Conservation (phyloP, 2,329 filamentous ascomycete genomes). For the Ophiostoma sp. region DNA sequence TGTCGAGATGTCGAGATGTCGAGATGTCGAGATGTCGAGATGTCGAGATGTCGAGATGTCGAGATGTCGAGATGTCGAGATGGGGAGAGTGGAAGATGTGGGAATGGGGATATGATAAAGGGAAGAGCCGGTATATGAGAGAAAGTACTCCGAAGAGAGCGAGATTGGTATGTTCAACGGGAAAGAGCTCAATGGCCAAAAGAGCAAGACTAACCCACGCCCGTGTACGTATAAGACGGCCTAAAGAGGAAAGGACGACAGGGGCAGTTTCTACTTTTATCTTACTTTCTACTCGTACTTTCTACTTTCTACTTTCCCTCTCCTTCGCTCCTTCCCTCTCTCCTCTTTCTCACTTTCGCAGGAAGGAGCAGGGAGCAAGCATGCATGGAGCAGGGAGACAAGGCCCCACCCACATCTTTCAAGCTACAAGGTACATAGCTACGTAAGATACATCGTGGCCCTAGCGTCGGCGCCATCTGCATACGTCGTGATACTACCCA, state of each 20-base stretch:
- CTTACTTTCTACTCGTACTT: too few species aligned
- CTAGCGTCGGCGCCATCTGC: slow-evolving; percentile 15
- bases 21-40: not conserved
- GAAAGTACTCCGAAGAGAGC: not conserved
- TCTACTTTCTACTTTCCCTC: not conserved
- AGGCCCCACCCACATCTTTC: not conserved
- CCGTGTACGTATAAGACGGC: not conserved
- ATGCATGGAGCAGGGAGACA: slow-evolving; percentile 3
- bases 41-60: not conserved
- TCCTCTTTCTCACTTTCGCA: not conserved
- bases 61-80: not conserved
- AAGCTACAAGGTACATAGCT: not conserved
- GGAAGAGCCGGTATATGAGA: not conserved
- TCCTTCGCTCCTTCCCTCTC: not conserved
- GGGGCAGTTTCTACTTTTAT: slow-evolving; percentile 8
- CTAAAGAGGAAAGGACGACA: slow-evolving; percentile 7
- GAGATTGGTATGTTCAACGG: not conserved
- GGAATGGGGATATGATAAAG: not conserved
- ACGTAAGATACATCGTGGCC: not conserved
- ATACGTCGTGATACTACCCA: not conserved
- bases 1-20: not conserved
- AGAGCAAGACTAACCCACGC: not conserved
- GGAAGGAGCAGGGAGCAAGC: slow-evolving; percentile 2
- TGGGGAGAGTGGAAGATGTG: not conserved
- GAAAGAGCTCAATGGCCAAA: slow-evolving; percentile 11